Base-by-base conservation (phyloP, 2,329 filamentous ascomycete species). In the Fonsecaea nubica region DNA sequence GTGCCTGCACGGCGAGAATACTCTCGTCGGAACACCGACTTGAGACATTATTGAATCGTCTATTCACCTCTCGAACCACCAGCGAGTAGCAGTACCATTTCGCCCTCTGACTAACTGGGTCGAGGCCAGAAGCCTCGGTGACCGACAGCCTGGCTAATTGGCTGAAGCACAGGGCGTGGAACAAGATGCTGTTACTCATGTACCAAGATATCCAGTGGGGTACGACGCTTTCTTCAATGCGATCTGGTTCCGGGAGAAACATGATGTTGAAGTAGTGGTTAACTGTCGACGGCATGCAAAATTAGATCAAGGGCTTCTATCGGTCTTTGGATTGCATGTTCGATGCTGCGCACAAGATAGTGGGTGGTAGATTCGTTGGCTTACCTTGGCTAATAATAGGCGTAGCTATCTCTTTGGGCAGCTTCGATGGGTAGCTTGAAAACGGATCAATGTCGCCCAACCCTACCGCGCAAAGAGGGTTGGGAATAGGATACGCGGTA, bases 61-160 rank as follows among this genome's bases (percentile, higher is more conserved):
- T 63, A 58, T 63, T 57, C 6, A 63, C 33, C 21, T 58, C 62
- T 33, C 32, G 52, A 18, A 63, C 53, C 10, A 63, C 52, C 53
- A 58, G 40, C 5, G 62, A 50, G 33, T 63, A 58, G 54, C 62
- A 63, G 50, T 63, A 58, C 52, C 62, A 57, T 18, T 58, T 38
- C 18, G 33, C 58, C 35, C 25, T 61, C 18, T 33, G 58, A 38
- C 52, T 53, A 33, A 63, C 38, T 21, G 38, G 53, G 9, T 58
- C 58, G 30, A 57, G 21, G 10, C 42, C 54, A 7, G 32, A 21
- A 38, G 33, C 33, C 36, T 42, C 42, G 32, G 32, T 45, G 18
- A 38, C 42, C 36, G 62, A 36, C 42, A 55, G 42, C 58, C 62
- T 50, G n/a, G 53, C 53, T 32, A 63, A 53, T 33, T 63, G 53